Evolutionary conservation across 2,329 filamentous ascomycete genomes (phyloP), one percentile per base, ranked within the genome.

Genomic region (Arthrobotrys musiformis): DNA sequence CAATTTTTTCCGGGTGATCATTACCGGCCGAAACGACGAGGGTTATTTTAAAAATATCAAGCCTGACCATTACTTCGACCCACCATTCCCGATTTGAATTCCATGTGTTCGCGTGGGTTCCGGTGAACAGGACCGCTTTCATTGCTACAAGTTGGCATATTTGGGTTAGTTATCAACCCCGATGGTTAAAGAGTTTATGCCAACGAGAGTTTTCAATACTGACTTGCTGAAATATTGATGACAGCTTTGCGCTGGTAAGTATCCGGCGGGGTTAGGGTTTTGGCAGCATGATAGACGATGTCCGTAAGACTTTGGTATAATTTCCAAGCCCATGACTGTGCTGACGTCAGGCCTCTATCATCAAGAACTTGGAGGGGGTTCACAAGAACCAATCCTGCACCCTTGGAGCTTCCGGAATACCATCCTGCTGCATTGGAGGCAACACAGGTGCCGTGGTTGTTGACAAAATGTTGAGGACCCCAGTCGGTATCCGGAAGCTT

Each of bases 21-120:
- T 70, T 70, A 8, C 66, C 66, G 2, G 66, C 66, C 7, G 66
- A 17, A 24, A 24, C 37, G 9, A 68, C 64, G 2, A 68, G 50
- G 9, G 19, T 37, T 15, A 60, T 19, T 35, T 48, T 1, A 15
- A 24, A 46, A 37, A 2, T 4, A 42, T 68, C 50, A 1, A 68
- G 28, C 22, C 54, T 30, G 11, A 46, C 22, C 37, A 58, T 13
- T 15, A 13, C 24, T 19, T 52, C 64, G 13, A n/a, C 50, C 64
- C 64, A 68, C 64, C 64, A 68, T 2, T 44, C 50, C 7, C 22
- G 13, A 2, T 24, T 68, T 6, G 64, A 19, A 37, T 37, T 24
- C 50, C 48, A 46, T 44, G 13, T 22, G 35, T 48, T 30, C 5
- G 48, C 15, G 30, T 28, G 3, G 2, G 44, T 44, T 5, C 46